These are phyloP conservation scores for Ceratobasidium sp. DNA, from an alignment of 1,284 basidiomycete genomes.

Conservation along the genomic window DNA sequence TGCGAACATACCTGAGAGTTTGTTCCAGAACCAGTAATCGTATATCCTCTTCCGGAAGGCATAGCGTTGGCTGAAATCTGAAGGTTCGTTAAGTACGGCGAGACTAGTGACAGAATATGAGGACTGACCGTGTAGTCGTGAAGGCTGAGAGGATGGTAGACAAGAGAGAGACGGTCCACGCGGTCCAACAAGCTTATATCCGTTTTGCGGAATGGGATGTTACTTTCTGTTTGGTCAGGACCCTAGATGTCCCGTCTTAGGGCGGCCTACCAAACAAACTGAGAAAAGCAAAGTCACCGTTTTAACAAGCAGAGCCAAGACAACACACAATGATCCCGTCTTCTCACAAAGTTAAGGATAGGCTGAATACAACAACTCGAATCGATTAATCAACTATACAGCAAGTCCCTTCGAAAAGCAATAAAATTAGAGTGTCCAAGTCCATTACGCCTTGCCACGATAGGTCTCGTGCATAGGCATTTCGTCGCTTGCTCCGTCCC, in stretches of 20 bases:
- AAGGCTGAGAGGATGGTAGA: not conserved
- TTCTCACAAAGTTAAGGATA: not conserved
- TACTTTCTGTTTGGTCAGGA: not conserved
- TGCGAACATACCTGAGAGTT: slow-evolving; percentile 20
- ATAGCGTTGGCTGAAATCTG: not conserved
- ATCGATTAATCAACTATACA: too few species aligned
- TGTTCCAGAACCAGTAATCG: slow-evolving; percentile 16
- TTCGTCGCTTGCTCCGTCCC: slow-evolving; percentile 19
- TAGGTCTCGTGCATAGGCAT: slow-evolving; percentile 1
- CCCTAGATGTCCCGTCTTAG: too few species aligned
- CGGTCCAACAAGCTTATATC: not conserved
- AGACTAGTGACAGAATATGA: not conserved
- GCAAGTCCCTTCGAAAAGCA: not conserved
- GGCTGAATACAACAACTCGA: not conserved
- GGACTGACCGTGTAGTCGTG: not conserved
- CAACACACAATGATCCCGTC: too few species aligned
- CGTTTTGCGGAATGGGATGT: not conserved
- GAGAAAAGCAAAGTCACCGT: too few species aligned
- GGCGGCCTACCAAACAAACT: too few species aligned
- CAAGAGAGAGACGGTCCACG: not conserved
- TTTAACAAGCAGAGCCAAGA: too few species aligned
- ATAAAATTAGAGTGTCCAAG: not conserved
- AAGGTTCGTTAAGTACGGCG: not conserved
- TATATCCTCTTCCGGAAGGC: slow-evolving; percentile 29
- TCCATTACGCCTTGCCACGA: slow-evolving; percentile 9